Base-by-base conservation (phyloP, 1,284 basidiomycete genomes). In the Amylostereum chailletii region DNA sequence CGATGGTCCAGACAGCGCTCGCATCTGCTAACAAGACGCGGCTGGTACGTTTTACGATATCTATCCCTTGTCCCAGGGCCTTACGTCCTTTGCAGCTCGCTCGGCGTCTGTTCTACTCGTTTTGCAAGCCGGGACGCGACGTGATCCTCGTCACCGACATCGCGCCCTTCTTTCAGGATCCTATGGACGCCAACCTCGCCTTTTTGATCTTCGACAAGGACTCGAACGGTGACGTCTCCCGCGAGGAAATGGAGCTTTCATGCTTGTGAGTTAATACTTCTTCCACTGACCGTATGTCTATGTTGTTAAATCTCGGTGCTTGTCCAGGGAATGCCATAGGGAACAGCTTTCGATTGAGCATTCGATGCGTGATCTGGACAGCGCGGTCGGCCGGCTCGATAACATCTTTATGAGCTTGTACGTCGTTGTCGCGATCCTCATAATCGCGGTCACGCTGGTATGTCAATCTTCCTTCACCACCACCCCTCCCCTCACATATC, bases 351-450 rank as follows among this genome's bases (percentile, higher is more conserved):
- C 86, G 4, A 79, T 96, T 48, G 85, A 90, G 55, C 83, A 86
- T 59, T 90, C 86, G 8, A 92, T 97, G 90, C 78, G 83, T 38
- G 92, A 95, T 64, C 72, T 95, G 48, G 93, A 96, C 65, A 90
- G 88, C 52, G 93, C 91, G 4, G 90, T 94, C 32, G 83, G 86
- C 29, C 75, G 88, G 44, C 64, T 90, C 54, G 85, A 88, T 61
- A 85, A 86, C 57, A 86, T 89, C 52, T 65, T 84, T 47, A 83
- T 86, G 77, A 74, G 70, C 45, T 60, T 83, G 11, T 83, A 86
- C 64, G 66, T 83, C 33, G 68, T 88, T 51, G 75, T 91, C 44
- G 81, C 80, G 31, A 68, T 79, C 45, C 66, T 93, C 45, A 85
- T 94, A 59, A 74, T 91, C 49, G 86, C 88, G 19, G 80, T 89